phyloP scores from a whole-genome alignment of 2,329 filamentous ascomycete genomes.

The Lasiodiplodia sp. region DNA sequence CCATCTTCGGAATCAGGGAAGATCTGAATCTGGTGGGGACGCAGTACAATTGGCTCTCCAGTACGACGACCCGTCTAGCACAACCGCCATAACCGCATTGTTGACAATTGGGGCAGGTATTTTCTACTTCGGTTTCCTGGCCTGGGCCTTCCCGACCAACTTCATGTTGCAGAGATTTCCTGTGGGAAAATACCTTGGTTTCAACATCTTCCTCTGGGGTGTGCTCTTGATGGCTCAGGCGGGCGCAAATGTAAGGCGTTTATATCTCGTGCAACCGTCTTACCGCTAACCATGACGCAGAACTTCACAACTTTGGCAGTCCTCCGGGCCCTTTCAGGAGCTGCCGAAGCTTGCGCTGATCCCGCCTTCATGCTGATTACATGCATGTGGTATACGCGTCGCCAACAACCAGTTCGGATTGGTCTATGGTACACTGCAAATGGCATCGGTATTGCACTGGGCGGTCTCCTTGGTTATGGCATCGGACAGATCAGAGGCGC shows the following conservation, averaged over 20 bases:
- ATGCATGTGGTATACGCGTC: slow-evolving; percentile 70
- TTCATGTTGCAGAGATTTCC: slow-evolving; percentile 56
- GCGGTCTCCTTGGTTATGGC: slow-evolving; percentile 64
- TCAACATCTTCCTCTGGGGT: slow-evolving; percentile 67
- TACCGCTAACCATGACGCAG: not conserved
- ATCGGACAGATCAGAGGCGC: slow-evolving; percentile 66
- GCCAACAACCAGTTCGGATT: slow-evolving; percentile 68
- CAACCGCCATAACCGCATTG: not conserved
- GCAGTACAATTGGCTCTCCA: slow-evolving; percentile 65
- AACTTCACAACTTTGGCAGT: slow-evolving; percentile 64
- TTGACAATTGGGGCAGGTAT: slow-evolving; percentile 38
- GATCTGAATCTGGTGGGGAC: slow-evolving; percentile 64
- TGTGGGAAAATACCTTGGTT: slow-evolving; percentile 59
- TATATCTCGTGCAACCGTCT: not conserved
- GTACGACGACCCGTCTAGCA: slow-evolving; percentile 27
- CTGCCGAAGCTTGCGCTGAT: slow-evolving; percentile 64
- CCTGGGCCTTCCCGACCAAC: slow-evolving; percentile 63
- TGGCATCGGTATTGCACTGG: slow-evolving; percentile 65
- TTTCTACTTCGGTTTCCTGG: slow-evolving; percentile 65
- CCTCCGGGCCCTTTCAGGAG: slow-evolving; percentile 64
- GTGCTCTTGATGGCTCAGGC: slow-evolving; percentile 47
- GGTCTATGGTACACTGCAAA: slow-evolving; percentile 66
- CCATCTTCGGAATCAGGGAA: slow-evolving; percentile 68
- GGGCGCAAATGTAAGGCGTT: slow-evolving; percentile 40
- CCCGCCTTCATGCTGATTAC: slow-evolving; percentile 71